Percentiles rank a stretch among this genome's conserved stretches.
These are phyloP conservation scores for Teratosphaeria gauchensis DNA, from an alignment of 2,329 filamentous ascomycete genomes.

Conservation along the genomic window DNA sequence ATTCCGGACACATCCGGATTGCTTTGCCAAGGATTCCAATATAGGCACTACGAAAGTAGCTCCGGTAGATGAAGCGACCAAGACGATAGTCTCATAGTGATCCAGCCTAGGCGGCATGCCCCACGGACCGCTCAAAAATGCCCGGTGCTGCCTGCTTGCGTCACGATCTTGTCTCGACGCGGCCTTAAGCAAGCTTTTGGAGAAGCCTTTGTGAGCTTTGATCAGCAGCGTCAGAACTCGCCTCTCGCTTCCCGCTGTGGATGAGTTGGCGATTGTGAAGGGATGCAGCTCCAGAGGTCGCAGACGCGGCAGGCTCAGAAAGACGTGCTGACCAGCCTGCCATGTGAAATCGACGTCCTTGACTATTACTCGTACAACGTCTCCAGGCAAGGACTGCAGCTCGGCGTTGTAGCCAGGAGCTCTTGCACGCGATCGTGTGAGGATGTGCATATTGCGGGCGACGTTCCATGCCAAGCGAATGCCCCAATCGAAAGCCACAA, in stretches of 20 bases:
- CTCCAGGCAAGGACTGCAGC: slow-evolving; percentile 39
- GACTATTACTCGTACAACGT: slow-evolving; percentile 49
- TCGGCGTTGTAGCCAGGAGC: slow-evolving; percentile 16
- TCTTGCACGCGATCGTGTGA: slow-evolving; percentile 2
- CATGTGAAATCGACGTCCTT: slow-evolving; percentile 46
- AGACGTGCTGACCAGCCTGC: slow-evolving; percentile 54
- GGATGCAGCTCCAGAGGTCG: slow-evolving; percentile 53
- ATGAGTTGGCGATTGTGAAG: slow-evolving; percentile 44
- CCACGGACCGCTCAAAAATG: slow-evolving; percentile 22
- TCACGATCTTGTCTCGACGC: slow-evolving; percentile 7
- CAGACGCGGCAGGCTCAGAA: slow-evolving; percentile 47
- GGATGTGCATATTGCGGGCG: slow-evolving; percentile 18
- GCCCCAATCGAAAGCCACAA: slow-evolving; percentile 22
- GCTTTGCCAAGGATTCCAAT: slow-evolving; percentile 45
- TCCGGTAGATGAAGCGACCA: slow-evolving; percentile 52
- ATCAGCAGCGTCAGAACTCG: slow-evolving; percentile 29
- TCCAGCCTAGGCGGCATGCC: slow-evolving; percentile 30
- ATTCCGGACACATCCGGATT: slow-evolving; percentile 15
- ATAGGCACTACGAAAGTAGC: slow-evolving; percentile 49
- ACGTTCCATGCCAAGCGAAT: slow-evolving; percentile 17
- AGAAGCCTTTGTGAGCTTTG: slow-evolving; percentile 22
- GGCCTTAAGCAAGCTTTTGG: slow-evolving; percentile 16
- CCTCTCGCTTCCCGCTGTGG: slow-evolving; percentile 34
- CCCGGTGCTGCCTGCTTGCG: slow-evolving; percentile 8
- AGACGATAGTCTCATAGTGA: slow-evolving; percentile 52